Evolutionary conservation across 371 early-diverging fungal species (phyloP), one percentile per base, ranked within the genome.

Genomic region (Phascolomyces articulosus): DNA sequence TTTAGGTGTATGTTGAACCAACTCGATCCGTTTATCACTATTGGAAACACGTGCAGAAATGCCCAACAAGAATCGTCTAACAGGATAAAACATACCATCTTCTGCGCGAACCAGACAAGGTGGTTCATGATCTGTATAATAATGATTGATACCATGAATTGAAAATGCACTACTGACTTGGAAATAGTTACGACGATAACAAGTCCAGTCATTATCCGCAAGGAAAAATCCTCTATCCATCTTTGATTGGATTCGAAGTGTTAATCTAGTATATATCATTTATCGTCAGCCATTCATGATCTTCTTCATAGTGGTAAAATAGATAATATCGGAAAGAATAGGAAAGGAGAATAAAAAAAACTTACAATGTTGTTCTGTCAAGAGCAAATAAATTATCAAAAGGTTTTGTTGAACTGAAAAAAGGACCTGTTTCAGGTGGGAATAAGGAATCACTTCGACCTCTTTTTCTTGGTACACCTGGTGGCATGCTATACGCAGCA

Each of bases 151-250:
- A 7, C 85, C 86, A n/a, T 74, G 71, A 18, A 91, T 78, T 20
- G 80, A 78, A 64, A 95, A 94, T 0, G 91, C 82, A 55, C 88
- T 82, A 62, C 93, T 93, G 40, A 96, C 82, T 72, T 96, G 95
- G 71, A 96, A 95, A 72, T 96, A 97, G 70, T 97, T 97, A 69
- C 97, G 88, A 41, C 97, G 91, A 73, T 97, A 97, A 71, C 97
- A 96, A 1, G 96, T 95, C 96, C 96, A 96, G 69, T 89, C 88
- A 63, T 87, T 88, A 40, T 90, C 86, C 24, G 92, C 90, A 63
- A 91, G 72, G 66, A 91, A 92, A 78, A 91, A 94, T 8, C 94
- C 94, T 55, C 90, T 83, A 67, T 93, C 95, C 67, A 91, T 77
- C 62, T 87, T 87, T 54, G 87, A 79, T 31, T 79, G 71, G 28